phyloP scores from a whole-genome alignment of 495 filamentous ascomycete genomes.

The Penicillium bovifimosum region DNA sequence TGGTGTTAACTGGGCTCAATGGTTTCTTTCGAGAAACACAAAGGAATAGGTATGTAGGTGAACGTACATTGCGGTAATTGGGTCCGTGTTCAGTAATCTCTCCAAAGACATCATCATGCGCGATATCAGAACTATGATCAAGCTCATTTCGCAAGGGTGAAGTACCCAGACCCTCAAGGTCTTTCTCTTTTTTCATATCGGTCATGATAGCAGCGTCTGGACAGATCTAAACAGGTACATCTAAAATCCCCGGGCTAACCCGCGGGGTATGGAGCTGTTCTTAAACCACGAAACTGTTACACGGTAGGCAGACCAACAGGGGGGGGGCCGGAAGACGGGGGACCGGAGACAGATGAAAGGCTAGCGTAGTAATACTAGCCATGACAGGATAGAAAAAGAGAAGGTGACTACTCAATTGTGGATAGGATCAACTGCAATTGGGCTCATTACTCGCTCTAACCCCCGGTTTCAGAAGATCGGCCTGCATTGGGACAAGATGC shows the following conservation, averaged over 20 bases:
- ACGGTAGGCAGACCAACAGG: background rate
- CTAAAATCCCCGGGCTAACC: background rate
- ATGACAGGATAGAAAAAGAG: background rate
- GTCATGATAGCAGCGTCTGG: background rate
- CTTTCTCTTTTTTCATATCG: constrained; percentile 5
- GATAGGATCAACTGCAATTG: background rate
- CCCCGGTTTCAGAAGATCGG: background rate
- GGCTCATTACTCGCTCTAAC: background rate
- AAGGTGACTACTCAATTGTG: background rate
- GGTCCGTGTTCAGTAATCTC: constrained; percentile 1
- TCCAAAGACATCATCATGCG: constrained; percentile 9
- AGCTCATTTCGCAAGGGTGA: background rate
- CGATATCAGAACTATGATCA: background rate
- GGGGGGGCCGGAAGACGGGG: background rate
- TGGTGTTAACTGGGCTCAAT: background rate
- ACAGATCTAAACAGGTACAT: background rate
- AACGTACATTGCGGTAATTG: constrained; percentile 5
- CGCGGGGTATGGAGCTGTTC: background rate
- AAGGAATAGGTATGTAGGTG: background rate
- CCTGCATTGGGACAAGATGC: no score
- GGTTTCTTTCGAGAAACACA: background rate
- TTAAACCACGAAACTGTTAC: background rate
- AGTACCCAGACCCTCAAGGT: background rate
- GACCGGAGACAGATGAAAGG: background rate
- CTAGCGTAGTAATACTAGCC: background rate